These are phyloP conservation scores for Russula sp. DNA, from an alignment of 768 basidiomycete genomes.

Conservation along the genomic window DNA sequence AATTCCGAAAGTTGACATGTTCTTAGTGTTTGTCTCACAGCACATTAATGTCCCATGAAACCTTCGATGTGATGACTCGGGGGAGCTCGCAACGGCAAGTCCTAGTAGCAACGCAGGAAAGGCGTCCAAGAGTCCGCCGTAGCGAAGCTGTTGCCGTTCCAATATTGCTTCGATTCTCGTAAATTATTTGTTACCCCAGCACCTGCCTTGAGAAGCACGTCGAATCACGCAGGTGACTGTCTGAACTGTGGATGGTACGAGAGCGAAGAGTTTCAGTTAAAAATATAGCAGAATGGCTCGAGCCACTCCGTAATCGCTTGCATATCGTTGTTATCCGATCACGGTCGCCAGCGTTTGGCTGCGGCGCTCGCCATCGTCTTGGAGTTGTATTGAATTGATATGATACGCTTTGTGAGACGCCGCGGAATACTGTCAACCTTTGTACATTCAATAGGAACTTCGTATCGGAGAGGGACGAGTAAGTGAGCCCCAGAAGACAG, in stretches of 20 bases:
- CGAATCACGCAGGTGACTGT: neutral
- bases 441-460: neutral
- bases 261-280: neutral
- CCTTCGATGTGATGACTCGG: neutral
- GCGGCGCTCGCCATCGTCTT: neutral
- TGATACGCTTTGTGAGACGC: neutral
- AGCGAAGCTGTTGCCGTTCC: neutral
- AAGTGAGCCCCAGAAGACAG: neutral
- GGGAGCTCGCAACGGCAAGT: neutral
- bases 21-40: neutral
- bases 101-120: neutral
- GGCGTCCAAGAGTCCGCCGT: neutral
- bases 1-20: neutral
- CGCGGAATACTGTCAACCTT: neutral
- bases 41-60: neutral
- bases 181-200: neutral
- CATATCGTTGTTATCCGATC: neutral
- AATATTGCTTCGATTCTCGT: neutral
- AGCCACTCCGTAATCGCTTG: neutral
- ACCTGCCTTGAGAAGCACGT: neutral
- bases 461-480: neutral
- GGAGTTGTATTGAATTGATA: neutral
- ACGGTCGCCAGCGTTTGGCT: neutral
- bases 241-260: neutral
- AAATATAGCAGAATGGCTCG: neutral